Evolutionary conservation across 164 flowering plant genomes (phyloP), one percentile per base, ranked within the genome.

Genomic region (Saururus chinensis): DNA sequence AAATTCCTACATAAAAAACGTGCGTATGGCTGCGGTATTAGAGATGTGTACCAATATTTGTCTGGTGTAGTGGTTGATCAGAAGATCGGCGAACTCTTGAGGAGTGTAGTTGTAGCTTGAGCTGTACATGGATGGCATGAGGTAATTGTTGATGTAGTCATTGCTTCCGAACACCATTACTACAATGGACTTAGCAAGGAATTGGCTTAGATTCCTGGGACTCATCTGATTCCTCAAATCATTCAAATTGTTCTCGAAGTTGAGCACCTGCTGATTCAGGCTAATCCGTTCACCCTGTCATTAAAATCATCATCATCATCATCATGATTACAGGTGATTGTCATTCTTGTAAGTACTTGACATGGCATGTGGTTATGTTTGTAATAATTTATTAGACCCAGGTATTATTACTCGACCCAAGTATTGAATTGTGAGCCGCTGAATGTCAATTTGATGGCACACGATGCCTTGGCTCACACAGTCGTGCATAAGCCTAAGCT

Each of bases 81-180:
- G 79, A 58, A 82, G 79, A 64, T 81, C 78, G 61, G 82, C 88
- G 42, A 70, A 87, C 5, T 66, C 74, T 0, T 75, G 64, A 16
- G 88, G 86, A 26, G 4, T 77, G 64, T 82, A 84, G 37, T 52
- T 56, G 66, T 23, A 58, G 72, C 85, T 81, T 40, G 82, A 66
- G 51, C 73, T 48, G 74, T 87, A 87, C 7, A 80, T 11, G 55
- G 77, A 60, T 30, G 95, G 83, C 79, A 87, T 51, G 40, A 85
- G 83, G 51, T 85, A 87, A 73, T 87, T 85, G 72, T 82, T 84
- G 69, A 87, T 70, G 81, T 84, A 88, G 74, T 85, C 91, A 57
- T 85, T 84, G 79, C 84, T 85, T 1, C 91, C 91, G 20, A 82
- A 76, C 45, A 74, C 85, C 76, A 87, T 26, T 53, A 86, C 63